Base-by-base conservation (phyloP, 305 asterid species). In the Plantago rigida region DNA sequence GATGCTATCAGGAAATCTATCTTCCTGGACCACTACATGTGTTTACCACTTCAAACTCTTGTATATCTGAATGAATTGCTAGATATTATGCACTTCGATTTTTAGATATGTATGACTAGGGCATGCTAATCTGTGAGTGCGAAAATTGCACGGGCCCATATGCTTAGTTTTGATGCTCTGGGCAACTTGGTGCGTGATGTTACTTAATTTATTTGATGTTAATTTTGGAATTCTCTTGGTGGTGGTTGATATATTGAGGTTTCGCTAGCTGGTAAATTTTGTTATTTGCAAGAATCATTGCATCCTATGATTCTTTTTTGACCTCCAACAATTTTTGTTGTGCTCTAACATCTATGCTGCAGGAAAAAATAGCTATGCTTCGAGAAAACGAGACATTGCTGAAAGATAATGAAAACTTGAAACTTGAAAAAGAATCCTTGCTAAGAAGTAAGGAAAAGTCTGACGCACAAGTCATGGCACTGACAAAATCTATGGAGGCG, bases 281-380 rank as follows among this genome's bases (percentile, higher is more conserved):
- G 13, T 48, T n/a, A 60, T 42, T 49, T 59, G 44, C 50, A 49
- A 56, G 56, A 47, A 63, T 39, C 24, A 47, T 5, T 58, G 17
- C 29, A 14, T 46, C 66, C 29, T 60, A 28, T 65, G 34, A 47
- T 49, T 41, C 13, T 13, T 59, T 60, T 29, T 36, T 15, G 47
- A 39, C 26, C 45, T 8, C 39, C 15, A 34, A 48, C 46, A 41
- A 41, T 45, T 49, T 47, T 53, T 65, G 39, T 58, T 63, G 60
- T 64, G 49, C 54, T 64, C 14, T 54, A 54, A 46, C 49, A 62
- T 67, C 56, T 51, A 50, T 66, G 60, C 69, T 71, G 70, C 84
- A 93, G 99, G 99, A 93, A 77, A 93, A 87, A 82, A 79, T 89
- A 63, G 66, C 80, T 65, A 79, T 87, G 92, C 90, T 84, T 72